These are phyloP conservation scores for Podaxis sp. DNA, from an alignment of 768 basidiomycete species.

Conservation along the genomic window DNA sequence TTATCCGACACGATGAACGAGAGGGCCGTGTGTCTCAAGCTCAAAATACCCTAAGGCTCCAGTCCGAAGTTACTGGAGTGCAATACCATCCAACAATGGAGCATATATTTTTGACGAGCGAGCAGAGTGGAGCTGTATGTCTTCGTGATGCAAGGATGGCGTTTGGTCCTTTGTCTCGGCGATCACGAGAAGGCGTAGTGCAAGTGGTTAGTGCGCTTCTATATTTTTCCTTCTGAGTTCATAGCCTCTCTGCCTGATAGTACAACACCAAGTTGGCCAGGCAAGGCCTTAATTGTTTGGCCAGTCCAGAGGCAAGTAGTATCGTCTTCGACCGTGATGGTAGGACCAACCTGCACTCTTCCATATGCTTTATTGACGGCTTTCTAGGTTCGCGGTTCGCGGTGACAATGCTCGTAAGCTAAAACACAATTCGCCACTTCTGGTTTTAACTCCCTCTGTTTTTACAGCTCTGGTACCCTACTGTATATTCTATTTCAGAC, in stretches of 20 bases:
- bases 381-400: conserved; percentile 58
- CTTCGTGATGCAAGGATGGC: conserved; percentile 76
- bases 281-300: conserved; percentile 35
- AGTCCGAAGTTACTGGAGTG: conserved; percentile 60
- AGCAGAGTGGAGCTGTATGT: conserved; percentile 55
- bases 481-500: conserved; percentile 68
- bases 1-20: conserved; percentile 64
- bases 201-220: conserved; percentile 38
- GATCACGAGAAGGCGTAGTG: conserved; percentile 55
- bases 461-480: conserved; percentile 63
- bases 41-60: conserved; percentile 52
- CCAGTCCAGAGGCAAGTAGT: conserved; percentile 69
- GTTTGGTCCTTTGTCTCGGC: conserved; percentile 51
- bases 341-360: conserved; percentile 22
- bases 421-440: background rate
- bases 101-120: conserved; percentile 68
- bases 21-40: conserved; percentile 32
- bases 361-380: background rate
- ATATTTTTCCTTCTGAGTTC: background rate
- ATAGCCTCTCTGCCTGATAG: conserved; percentile 22
- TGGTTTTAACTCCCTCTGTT: conserved; percentile 18
- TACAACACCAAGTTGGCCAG: conserved; percentile 47
- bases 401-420: conserved; percentile 64
- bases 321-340: conserved; percentile 69
- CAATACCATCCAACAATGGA: conserved; percentile 69